Evolutionary conservation across 129 eudicot genomes (phyloP).

Genomic region (Heracleum sosnowskyi): DNA sequence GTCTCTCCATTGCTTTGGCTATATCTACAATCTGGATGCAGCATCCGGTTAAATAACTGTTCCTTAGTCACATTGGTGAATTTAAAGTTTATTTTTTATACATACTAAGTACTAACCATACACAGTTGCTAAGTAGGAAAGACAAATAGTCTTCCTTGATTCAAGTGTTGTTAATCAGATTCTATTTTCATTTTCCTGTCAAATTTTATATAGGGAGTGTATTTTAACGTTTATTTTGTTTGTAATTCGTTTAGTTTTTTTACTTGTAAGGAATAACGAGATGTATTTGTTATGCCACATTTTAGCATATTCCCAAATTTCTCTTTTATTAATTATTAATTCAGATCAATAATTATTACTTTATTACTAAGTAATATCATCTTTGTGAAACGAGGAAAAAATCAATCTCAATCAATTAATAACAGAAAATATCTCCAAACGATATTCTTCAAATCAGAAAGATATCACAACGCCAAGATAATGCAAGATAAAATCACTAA

Average conservation of each 20-base stretch:
- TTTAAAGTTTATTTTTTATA: not conserved
- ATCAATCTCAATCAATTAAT: too few relatives aligned
- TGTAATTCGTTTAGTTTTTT: not conserved
- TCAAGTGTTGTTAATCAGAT: not conserved
- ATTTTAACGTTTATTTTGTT: not conserved
- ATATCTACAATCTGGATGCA: constrained; percentile 45
- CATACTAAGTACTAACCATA: constrained; percentile 11
- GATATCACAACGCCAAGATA: too few relatives aligned
- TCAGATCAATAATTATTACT: too few relatives aligned
- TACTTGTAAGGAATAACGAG: too few relatives aligned
- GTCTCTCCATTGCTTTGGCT: not conserved
- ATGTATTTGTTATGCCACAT: too few relatives aligned
- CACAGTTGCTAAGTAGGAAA: constrained; percentile 11
- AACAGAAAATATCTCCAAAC: too few relatives aligned
- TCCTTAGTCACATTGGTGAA: constrained; percentile 19
- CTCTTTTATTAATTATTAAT: too few relatives aligned
- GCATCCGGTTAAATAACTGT: constrained; percentile 14
- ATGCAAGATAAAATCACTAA: too few relatives aligned
- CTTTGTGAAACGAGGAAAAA: too few relatives aligned
- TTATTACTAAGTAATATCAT: too few relatives aligned
- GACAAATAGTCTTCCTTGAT: constrained; percentile 9
- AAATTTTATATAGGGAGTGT: not conserved
- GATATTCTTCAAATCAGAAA: too few relatives aligned
- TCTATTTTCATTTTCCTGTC: not conserved
- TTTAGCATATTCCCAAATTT: too few relatives aligned